Percentiles rank a stretch among this genome's conserved stretches.
Conservation (phyloP, 805 yeast species). For the Danielozyma ontarioensis region DNA sequence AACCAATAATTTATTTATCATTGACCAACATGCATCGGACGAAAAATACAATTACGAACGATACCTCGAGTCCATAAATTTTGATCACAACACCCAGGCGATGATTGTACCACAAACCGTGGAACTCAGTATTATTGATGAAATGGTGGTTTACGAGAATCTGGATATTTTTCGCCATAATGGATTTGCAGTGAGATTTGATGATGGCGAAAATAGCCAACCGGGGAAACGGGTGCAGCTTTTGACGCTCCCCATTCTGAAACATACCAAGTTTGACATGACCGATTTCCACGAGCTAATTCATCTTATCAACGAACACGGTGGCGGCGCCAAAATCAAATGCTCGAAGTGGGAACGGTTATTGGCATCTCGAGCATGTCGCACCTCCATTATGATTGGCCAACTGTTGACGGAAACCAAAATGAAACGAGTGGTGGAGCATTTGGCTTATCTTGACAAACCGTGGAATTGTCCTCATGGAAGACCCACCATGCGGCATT, state of each 20-base stretch:
- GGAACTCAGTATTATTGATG: constrained; percentile 75
- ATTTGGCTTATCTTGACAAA: constrained; percentile 68
- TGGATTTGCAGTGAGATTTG: constrained; percentile 59
- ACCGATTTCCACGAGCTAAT: constrained; percentile 76
- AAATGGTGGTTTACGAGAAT: constrained; percentile 62
- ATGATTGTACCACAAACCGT: constrained; percentile 56
- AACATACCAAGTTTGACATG: constrained; percentile 58
- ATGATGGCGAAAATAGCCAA: constrained; percentile 41
- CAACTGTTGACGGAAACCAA: constrained; percentile 49
- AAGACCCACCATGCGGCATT: constrained; percentile 91
- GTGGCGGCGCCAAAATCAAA: constrained; percentile 26
- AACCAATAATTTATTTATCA: constrained; percentile 62
- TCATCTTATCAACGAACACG: constrained; percentile 53
- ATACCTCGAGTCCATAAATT: constrained; percentile 48
- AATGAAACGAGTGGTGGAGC: constrained; percentile 65
- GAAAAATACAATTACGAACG: constrained; percentile 89
- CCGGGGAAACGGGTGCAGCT: constrained; percentile 58
- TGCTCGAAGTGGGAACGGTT: constrained; percentile 78
- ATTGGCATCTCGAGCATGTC: constrained; percentile 94
- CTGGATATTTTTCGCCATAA: constrained; percentile 55
- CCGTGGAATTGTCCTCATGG: constrained; percentile 99
- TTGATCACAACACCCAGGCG: constrained; percentile 56
- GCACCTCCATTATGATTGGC: constrained; percentile 94
- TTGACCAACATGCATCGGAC: constrained; percentile 98
- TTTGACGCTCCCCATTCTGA: constrained; percentile 67